A percentile compares a stretch with the other conserved stretches of the same genome.
Evolutionary conservation across 352 stramenopile genomes (phyloP).

Genomic region (Nothophytophthora sp.): DNA sequence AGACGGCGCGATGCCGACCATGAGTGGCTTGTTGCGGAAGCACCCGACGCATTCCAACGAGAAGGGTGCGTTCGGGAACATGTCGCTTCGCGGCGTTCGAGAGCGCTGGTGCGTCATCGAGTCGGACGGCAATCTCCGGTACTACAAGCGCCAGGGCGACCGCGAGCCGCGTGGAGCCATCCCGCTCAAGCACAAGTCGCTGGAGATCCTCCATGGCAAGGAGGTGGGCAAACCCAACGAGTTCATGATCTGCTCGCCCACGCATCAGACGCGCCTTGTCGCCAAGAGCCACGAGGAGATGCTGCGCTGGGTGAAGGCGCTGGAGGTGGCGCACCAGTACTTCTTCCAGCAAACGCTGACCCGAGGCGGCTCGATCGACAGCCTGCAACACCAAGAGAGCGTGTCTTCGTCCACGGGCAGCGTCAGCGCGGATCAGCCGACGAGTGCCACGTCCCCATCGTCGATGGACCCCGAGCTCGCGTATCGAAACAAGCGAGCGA

Average conservation of each 20-base stretch:
- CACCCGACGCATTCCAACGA: constrained; percentile 82
- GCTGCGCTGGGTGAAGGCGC: constrained; percentile 63
- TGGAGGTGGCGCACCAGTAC: constrained; percentile 53
- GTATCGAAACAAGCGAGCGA: constrained; percentile 56
- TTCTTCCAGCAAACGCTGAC: constrained; percentile 39
- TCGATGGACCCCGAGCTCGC: constrained; percentile 29
- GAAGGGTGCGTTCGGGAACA: constrained; percentile 75
- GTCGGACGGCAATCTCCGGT: constrained; percentile 56
- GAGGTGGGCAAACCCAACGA: constrained; percentile 70
- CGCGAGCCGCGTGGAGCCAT: constrained; percentile 69
- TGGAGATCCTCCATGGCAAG: constrained; percentile 75
- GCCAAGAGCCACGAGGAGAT: constrained; percentile 78
- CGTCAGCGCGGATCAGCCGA: constrained; percentile 22
- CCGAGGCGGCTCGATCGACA: constrained; percentile 26
- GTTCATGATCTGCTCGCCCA: constrained; percentile 79
- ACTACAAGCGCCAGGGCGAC: constrained; percentile 85
- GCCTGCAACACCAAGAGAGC: constrained; percentile 6
- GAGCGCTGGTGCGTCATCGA: constrained; percentile 80
- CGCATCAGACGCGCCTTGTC: constrained; percentile 71
- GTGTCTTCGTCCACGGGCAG: constrained; percentile 26
- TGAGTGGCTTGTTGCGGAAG: constrained; percentile 68
- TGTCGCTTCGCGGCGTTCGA: constrained; percentile 72
- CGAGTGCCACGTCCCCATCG: constrained; percentile 22
- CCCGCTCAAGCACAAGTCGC: constrained; percentile 56
- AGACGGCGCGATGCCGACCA: constrained; percentile 35